Conservation (phyloP, 805 yeast species). For the Metschnikowia drakensbergensis region DNA sequence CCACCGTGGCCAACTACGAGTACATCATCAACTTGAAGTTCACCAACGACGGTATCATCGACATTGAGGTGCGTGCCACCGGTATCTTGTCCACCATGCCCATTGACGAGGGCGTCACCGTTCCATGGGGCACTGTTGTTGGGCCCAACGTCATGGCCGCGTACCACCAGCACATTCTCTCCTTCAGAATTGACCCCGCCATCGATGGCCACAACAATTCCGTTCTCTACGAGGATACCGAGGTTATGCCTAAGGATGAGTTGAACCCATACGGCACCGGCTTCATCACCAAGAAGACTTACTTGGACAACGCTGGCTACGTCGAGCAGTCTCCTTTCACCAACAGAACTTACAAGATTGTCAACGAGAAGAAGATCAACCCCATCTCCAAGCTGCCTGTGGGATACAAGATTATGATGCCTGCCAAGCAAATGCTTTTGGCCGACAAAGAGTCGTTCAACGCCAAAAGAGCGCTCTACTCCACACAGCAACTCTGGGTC, state of each 20-base stretch:
- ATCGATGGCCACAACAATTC: slow-evolving; percentile 77
- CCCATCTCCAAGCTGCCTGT: slow-evolving; percentile 68
- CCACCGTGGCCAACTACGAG: slow-evolving; percentile 83
- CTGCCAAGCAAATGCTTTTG: slow-evolving; percentile 72
- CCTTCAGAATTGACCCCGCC: slow-evolving; percentile 79
- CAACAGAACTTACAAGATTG: slow-evolving; percentile 68
- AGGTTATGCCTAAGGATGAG: slow-evolving; percentile 52
- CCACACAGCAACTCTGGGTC: slow-evolving; percentile 79
- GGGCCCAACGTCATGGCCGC: slow-evolving; percentile 83
- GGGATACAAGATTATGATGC: slow-evolving; percentile 70
- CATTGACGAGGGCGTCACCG: slow-evolving; percentile 61
- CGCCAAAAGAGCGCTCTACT: slow-evolving; percentile 66
- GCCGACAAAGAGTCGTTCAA: slow-evolving; percentile 63
- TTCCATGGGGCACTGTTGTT: slow-evolving; percentile 71
- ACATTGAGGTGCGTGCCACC: slow-evolving; percentile 78
- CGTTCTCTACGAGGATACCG: slow-evolving; percentile 66
- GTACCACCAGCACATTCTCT: slow-evolving; percentile 76
- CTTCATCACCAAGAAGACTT: slow-evolving; percentile 57
- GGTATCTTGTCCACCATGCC: slow-evolving; percentile 86
- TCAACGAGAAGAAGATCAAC: slow-evolving; percentile 69
- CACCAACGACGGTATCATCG: slow-evolving; percentile 74
- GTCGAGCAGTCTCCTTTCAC: slow-evolving; percentile 74
- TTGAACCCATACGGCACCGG: slow-evolving; percentile 70
- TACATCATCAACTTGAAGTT: slow-evolving; percentile 68
- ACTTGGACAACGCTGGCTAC: slow-evolving; percentile 65